A percentile compares a stretch with the other conserved stretches of the same genome.
These are phyloP conservation scores for Rhynchospora tenuis DNA, from an alignment of 176 grass and related monocot species.

Conservation along the genomic window DNA sequence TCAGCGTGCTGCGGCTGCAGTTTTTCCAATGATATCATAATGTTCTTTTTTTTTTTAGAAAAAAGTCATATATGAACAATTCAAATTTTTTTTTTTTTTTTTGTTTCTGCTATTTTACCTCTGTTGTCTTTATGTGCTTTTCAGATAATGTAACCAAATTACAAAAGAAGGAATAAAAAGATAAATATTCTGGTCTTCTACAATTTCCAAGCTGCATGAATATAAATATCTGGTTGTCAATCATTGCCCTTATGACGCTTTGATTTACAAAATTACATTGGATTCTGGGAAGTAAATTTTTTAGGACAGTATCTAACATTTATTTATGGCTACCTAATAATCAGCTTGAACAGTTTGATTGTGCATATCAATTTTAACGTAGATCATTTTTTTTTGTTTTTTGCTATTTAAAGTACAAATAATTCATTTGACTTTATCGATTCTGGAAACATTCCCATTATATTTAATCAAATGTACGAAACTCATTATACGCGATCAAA, in stretches of 20 bases:
- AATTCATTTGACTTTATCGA: background rate
- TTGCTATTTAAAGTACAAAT: background rate
- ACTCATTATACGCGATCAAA: background rate
- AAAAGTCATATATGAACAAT: background rate
- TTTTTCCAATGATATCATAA: background rate
- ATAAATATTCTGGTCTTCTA: background rate
- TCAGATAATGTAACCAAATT: conserved; percentile 1
- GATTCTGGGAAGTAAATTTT: background rate
- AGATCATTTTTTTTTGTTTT: background rate
- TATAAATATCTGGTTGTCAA: background rate
- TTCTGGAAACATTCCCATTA: background rate
- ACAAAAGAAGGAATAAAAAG: background rate
- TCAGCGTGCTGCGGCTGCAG: background rate
- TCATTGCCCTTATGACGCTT: background rate
- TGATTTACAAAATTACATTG: background rate
- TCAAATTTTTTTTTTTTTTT: background rate
- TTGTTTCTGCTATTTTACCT: background rate
- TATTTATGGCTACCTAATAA: background rate
- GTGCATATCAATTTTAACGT: no score
- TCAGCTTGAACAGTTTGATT: background rate
- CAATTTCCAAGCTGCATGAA: background rate
- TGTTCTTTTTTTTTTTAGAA: background rate
- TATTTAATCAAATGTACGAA: background rate
- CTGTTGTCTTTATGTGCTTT: background rate
- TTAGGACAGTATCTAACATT: background rate